Evolutionary conservation across 2,329 filamentous ascomycete species (phyloP).

Genomic region (Venturia nashicola): DNA sequence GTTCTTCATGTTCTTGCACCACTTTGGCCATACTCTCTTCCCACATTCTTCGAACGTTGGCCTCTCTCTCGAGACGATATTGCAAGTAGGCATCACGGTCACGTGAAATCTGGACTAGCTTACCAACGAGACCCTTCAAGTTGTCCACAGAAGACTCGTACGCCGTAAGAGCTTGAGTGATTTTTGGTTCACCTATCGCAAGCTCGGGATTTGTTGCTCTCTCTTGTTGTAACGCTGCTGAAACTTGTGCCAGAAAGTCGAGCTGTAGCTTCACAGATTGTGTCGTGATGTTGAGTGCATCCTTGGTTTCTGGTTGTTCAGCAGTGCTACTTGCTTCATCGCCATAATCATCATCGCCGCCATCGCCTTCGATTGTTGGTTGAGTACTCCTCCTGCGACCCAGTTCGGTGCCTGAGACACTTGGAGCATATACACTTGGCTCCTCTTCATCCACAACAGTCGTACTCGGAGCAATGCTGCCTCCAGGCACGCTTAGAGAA

Average conservation of each 20-base stretch:
- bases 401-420: conserved; percentile 41
- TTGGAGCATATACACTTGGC: conserved; percentile 45
- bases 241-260: conserved; percentile 78
- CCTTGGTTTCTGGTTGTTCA: conserved; percentile 61
- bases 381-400: conserved; percentile 36
- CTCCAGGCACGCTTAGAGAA: not conserved
- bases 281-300: conserved; percentile 93
- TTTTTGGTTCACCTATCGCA: conserved; percentile 62
- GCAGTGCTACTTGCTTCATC: conserved; percentile 74
- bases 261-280: conserved; percentile 90
- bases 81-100: conserved; percentile 97
- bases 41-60: conserved; percentile 89
- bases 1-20: conserved; percentile 83
- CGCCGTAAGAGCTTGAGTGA: conserved; percentile 65
- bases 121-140: conserved; percentile 70
- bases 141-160: conserved; percentile 87
- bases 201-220: conserved; percentile 56
- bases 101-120: conserved; percentile 80
- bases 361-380: conserved; percentile 45
- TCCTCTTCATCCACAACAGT: conserved; percentile 41
- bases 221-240: conserved; percentile 66
- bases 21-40: conserved; percentile 98
- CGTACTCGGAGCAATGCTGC: conserved; percentile 31
- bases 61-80: conserved; percentile 81
- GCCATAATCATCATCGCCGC: conserved; percentile 60